A percentile compares a stretch with the other conserved stretches of the same genome.
These are phyloP conservation scores for Colletotrichum cuscutae DNA, from an alignment of 2,329 filamentous ascomycete species.

Conservation along the genomic window DNA sequence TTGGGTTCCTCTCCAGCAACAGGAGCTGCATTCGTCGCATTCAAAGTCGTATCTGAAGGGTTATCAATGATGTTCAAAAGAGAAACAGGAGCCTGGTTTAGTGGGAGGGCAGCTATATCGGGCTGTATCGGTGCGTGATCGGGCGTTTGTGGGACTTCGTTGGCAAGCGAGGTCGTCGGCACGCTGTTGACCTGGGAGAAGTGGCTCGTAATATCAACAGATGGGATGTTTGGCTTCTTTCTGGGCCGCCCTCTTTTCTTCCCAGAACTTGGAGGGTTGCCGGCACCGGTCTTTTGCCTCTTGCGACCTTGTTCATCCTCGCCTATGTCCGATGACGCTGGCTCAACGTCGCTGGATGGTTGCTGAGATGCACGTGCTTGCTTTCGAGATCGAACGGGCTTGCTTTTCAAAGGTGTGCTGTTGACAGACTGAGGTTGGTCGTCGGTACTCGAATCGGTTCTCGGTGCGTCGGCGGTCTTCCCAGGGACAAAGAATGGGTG, in stretches of 20 bases:
- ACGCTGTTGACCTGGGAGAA: constrained; percentile 31
- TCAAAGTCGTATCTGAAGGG: background rate
- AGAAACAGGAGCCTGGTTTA: background rate
- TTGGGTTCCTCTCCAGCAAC: constrained; percentile 7
- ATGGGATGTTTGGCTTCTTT: constrained; percentile 39
- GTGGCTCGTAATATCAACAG: constrained; percentile 39
- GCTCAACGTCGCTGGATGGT: constrained; percentile 19
- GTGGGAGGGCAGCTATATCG: background rate
- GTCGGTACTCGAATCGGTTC: background rate
- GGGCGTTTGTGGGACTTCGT: constrained; percentile 1
- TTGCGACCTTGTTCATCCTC: constrained; percentile 35
- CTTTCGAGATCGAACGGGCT: background rate
- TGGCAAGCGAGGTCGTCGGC: background rate
- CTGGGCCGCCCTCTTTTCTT: constrained; percentile 38
- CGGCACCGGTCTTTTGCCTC: constrained; percentile 40
- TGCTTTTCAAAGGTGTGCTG: background rate
- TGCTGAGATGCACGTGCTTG: constrained; percentile 2
- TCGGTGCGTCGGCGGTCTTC: constrained; percentile 1
- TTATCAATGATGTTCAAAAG: background rate
- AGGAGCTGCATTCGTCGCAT: background rate
- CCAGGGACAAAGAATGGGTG: constrained; percentile 64
- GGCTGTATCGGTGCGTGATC: background rate
- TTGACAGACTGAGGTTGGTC: background rate
- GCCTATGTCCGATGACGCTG: constrained; percentile 18
- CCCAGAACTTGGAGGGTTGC: constrained; percentile 33